Evolutionary conservation across 805 yeast species (phyloP), one percentile per base, ranked within the genome.

Genomic region (Myxozyma nipponensis): DNA sequence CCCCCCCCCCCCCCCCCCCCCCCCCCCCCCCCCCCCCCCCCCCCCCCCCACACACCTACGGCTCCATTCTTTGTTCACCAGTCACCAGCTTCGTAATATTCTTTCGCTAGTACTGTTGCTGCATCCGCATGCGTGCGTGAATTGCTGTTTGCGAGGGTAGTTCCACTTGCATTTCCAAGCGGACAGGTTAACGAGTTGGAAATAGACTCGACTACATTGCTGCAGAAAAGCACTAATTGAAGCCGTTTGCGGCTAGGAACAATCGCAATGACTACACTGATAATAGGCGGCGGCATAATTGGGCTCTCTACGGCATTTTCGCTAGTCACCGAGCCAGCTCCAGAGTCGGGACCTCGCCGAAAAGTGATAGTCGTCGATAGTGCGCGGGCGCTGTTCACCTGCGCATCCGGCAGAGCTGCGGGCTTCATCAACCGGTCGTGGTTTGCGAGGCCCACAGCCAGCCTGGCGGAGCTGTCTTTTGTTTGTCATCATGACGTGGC

Each of bases 241-340:
- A 28, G 32, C 10, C 7, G 13, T 28, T 7, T 28, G 13, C 7
- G 7, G 13, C 7, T 28, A 32, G 25, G 32, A 26, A 36, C 22
- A 47, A 30, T n/a, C n/a, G 13, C 10, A 39, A 54, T 55, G 55
- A 45, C 58, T 19, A 49, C 53, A 10, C 46, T 59, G n/a, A 54
- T 58, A 1, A 58, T 59, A 10, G 62, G 62, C 39, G 50, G 57
- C 7, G 62, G 62, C 18, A 46, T 58, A 15, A 46, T 59, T 19
- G 62, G 62, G 6, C 59, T 58, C 19, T 51, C 62, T 1, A 44
- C 55, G 5, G 62, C 62, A 10, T 47, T 28, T 42, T 56, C 50
- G 28, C 46, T 58, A 13, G 21, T 46, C 4, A 44, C 30, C 3
- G 24, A 41, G 15, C 39, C 35, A 4, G 6, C 34, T 13, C 41